Conservation (phyloP, 345 rosid genomes). For the Moringa oleifera region DNA sequence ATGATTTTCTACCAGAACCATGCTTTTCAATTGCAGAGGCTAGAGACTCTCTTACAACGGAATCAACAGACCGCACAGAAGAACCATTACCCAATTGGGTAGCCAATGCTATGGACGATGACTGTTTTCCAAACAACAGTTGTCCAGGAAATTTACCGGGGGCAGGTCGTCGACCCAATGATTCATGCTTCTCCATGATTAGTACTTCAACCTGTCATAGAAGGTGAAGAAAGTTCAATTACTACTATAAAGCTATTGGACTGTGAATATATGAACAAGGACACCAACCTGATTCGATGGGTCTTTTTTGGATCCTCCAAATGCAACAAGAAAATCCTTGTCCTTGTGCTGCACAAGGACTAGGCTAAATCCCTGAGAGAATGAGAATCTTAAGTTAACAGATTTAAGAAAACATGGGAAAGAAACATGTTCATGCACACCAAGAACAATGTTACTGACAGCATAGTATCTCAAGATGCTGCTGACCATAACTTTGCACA, state of each 20-base stretch:
- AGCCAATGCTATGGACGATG: conserved; percentile 42
- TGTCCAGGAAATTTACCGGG: conserved; percentile 47
- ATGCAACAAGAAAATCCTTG: conserved; percentile 88
- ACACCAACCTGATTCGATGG: conserved; percentile 82
- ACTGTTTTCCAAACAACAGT: conserved; percentile 45
- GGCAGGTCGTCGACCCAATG: conserved; percentile 39
- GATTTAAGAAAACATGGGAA: neutral
- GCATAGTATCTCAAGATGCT: no score
- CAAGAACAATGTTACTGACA: no score
- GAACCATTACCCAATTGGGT: conserved; percentile 48
- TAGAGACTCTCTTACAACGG: conserved; percentile 58
- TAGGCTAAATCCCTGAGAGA: conserved; percentile 78
- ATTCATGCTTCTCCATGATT: conserved; percentile 65
- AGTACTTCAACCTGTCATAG: conserved; percentile 68
- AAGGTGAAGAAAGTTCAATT: neutral
- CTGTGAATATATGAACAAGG: conserved; percentile 8
- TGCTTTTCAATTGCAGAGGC: conserved; percentile 80
- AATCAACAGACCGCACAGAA: conserved; percentile 57
- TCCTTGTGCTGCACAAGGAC: conserved; percentile 87
- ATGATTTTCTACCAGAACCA: conserved; percentile 86
- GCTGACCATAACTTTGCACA: no score
- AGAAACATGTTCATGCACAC: neutral
- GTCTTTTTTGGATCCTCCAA: conserved; percentile 85
- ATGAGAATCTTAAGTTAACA: conserved; percentile 3
- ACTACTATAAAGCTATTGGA: neutral